Evolutionary conservation across 352 stramenopile genomes (phyloP).

Genomic region (Globisporangium takayamanum): DNA sequence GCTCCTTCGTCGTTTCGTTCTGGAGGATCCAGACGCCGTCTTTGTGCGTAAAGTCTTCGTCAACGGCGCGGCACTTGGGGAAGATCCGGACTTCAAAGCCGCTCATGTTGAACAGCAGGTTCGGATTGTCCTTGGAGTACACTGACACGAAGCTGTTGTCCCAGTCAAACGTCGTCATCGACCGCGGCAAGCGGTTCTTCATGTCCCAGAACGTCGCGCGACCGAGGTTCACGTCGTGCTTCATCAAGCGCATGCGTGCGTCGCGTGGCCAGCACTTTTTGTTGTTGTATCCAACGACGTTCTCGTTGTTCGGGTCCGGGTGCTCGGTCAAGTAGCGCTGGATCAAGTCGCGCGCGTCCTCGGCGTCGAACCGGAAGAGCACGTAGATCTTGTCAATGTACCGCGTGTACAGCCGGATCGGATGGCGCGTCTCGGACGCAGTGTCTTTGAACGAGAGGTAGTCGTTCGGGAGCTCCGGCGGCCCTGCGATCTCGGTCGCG

Average conservation of each 20-base stretch:
- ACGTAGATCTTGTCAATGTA: slow-evolving; percentile 99
- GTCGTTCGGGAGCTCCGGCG: slow-evolving; percentile 97
- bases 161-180: slow-evolving; percentile 99
- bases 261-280: slow-evolving; percentile 99
- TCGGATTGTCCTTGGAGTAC: slow-evolving; percentile 99
- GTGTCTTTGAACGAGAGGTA: slow-evolving; percentile 98
- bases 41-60: slow-evolving; percentile 93
- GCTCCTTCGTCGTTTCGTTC: slow-evolving; percentile 99
- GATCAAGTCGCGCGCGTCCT: slow-evolving; percentile 98
- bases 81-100: slow-evolving; percentile 98
- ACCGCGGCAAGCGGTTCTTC: slow-evolving; percentile 98
- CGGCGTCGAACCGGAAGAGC: slow-evolving; percentile 97
- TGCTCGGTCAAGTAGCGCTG: slow-evolving; percentile 99
- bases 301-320: slow-evolving; percentile 99
- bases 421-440: slow-evolving; percentile 95
- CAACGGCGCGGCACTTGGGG: slow-evolving; percentile 87
- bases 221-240: slow-evolving; percentile 99
- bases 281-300: slow-evolving; percentile 99
- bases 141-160: slow-evolving; percentile 99
- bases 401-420: slow-evolving; percentile 99
- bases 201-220: slow-evolving; percentile 99
- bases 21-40: slow-evolving; percentile 99
- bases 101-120: slow-evolving; percentile 99
- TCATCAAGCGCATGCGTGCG: slow-evolving; percentile 98
- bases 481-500: slow-evolving; percentile 97